Evolutionary conservation across 2,329 filamentous ascomycete species (phyloP), one percentile per base, ranked within the genome.

Genomic region (Pseudogymnoascus sp.): DNA sequence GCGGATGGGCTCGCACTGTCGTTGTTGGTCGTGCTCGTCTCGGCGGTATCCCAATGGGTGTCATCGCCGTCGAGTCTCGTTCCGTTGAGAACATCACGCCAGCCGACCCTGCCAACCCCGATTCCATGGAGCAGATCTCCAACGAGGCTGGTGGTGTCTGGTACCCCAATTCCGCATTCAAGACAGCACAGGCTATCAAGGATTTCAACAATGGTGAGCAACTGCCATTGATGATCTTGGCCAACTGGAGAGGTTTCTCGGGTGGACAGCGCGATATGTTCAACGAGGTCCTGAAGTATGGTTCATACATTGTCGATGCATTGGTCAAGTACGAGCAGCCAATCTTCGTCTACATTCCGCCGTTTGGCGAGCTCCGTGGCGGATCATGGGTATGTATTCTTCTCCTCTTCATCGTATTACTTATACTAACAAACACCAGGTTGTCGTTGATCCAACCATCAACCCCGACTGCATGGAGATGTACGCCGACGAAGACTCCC

Each of bases 211-310:
- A 96, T 69, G 94, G 94, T 75, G 94, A 99, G 80, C 94, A 99
- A 80, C 83, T 99, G 73, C 94, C 94, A 63, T 81, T 99, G 69
- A 97, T 99, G 92, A 99, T 99, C 75, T 86, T 99, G 67, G 94
- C 94, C 78, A 99, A 99, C 84, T 99, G 94, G 94, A 89, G 94
- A 86, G 94, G 94, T 82, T 99, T 99, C 91, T 99, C 94, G 69
- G 94, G 94, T 81, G 94, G 94, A 68, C 94, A 99, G 80, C 91
- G 93, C 70, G 94, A 99, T 79, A 99, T 99, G 94, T 99, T 95
- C 86, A 97, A 97, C 80, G 94, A 99, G 79, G 94, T 99, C 14
- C 86, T 99, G 77, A 99, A 99, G 83, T 99, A 99, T 73, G 94
- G 94, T 74, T 97, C 93, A 16, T 97, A 94, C 84, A 99, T 99